These are phyloP conservation scores for Pulveroboletus sp. DNA, from an alignment of 1,284 basidiomycete genomes.

Conservation along the genomic window DNA sequence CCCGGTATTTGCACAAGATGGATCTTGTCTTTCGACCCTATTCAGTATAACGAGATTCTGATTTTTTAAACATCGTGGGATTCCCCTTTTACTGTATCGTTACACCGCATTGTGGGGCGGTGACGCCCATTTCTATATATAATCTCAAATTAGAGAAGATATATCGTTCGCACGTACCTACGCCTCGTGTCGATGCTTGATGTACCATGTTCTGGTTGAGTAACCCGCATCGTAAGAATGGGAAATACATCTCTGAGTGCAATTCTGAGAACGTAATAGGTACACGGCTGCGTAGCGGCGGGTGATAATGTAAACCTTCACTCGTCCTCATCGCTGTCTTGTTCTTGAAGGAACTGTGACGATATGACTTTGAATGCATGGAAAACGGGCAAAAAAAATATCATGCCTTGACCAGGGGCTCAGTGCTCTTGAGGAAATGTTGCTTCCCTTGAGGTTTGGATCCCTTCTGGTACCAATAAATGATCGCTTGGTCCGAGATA, in stretches of 20 bases:
- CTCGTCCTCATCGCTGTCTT: slow-evolving; percentile 74
- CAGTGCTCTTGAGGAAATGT: slow-evolving; percentile 89
- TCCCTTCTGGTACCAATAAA: slow-evolving; percentile 97
- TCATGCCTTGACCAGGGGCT: slow-evolving; percentile 84
- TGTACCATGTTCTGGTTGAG: not conserved
- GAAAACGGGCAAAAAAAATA: slow-evolving; percentile 1
- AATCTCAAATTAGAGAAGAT: not conserved
- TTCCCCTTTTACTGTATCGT: not conserved
- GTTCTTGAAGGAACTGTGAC: slow-evolving; percentile 74
- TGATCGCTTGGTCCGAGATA: slow-evolving; percentile 92
- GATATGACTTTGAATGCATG: slow-evolving; percentile 19
- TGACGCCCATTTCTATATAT: not conserved
- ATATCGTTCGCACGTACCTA: slow-evolving; percentile 8
- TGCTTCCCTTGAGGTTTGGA: slow-evolving; percentile 93
- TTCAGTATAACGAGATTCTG: slow-evolving; percentile 1
- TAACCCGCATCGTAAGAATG: not conserved
- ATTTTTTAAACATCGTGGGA: not conserved
- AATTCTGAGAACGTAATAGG: slow-evolving; percentile 21
- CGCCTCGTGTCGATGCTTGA: not conserved
- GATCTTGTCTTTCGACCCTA: not conserved
- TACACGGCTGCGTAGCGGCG: slow-evolving; percentile 16
- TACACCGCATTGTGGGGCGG: not conserved
- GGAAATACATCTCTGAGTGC: slow-evolving; percentile 17
- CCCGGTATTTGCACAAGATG: slow-evolving; percentile 1
- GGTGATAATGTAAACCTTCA: slow-evolving; percentile 18